Base-by-base conservation (phyloP, 176 grass and related monocot species). In the Raddia guianensis region DNA sequence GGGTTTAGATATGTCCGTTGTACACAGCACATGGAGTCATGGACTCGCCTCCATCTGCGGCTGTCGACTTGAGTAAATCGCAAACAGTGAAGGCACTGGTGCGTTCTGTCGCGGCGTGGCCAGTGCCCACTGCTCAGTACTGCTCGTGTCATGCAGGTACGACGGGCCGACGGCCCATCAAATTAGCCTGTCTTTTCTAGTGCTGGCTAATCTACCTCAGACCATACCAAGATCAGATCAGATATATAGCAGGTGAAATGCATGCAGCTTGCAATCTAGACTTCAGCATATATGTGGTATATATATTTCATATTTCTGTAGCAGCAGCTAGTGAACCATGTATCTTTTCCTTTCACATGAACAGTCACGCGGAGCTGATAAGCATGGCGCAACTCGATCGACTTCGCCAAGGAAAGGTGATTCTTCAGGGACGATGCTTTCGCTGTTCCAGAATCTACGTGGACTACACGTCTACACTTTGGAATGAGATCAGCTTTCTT, bases 161-260 rank as follows among this genome's bases (percentile, higher is more conserved):
- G 27, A 78, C 45, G 64, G n/a, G 60, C 70, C 49, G 27, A 78
- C 45, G 64, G n/a, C 70, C 70, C 51, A 74, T 83, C 70, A 83
- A 47, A 47, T 21, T 46, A 20, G 46, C 43, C 60, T 75, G 60
- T 48, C 61, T 35, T 64, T 66, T 44, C 65, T 16, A 68, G 1
- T 5, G 42, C 42, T 46, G 42, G 42, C 12, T 19, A 45, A 44
- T 19, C 9, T 34, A 46, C 65, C 16, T 68, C 42, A 46, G 0
- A 19, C 12, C 7, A 37, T 34, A 5, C 60, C 33, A 32, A 62
- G 58, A n/a, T 44, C 43, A 18, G 64, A 37, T 27, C 27, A 27
- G 27, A 27, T 27, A 27, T 27, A 27, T 14, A 33, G 53, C 53
- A 5, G 37, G 37, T 40, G 0, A 59, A 59, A 9, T 59, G 57